Conservation (phyloP, 2,329 filamentous ascomycete genomes). For the Trichoderma sp. region DNA sequence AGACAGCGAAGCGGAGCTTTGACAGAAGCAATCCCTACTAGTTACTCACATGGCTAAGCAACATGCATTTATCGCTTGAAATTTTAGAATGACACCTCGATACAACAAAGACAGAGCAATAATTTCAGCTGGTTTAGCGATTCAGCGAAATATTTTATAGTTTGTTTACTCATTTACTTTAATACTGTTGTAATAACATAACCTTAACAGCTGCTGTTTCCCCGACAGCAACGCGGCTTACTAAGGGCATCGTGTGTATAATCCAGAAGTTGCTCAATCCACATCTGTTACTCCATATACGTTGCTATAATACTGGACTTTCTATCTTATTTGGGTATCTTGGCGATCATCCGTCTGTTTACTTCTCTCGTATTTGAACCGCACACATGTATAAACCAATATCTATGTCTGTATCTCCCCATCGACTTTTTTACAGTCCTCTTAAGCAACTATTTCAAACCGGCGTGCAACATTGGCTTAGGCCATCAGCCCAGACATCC, state of each 20-base stretch:
- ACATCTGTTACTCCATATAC: no score
- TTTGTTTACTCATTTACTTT: no score
- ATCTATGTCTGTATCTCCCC: no score
- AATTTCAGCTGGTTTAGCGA: background rate
- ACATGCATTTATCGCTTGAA: background rate
- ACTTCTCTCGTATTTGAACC: background rate
- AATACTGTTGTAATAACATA: background rate
- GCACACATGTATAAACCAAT: background rate
- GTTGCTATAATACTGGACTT: no score
- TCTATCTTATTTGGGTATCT: background rate
- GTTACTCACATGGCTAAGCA: background rate
- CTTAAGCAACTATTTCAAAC: background rate
- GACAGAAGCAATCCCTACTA: background rate
- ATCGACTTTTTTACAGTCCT: background rate
- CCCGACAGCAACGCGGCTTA: no score
- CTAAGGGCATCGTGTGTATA: no score
- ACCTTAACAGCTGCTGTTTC: no score
- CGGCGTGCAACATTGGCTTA: background rate
- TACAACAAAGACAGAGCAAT: background rate
- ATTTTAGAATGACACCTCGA: background rate
- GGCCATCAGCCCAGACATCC: background rate
- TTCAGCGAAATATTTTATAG: background rate
- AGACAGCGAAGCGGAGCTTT: background rate
- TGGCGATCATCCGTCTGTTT: background rate
- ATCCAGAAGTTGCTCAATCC: no score